Evolutionary conservation across 148 eudicot genomes (phyloP).

Genomic region (Bassia scoparia): DNA sequence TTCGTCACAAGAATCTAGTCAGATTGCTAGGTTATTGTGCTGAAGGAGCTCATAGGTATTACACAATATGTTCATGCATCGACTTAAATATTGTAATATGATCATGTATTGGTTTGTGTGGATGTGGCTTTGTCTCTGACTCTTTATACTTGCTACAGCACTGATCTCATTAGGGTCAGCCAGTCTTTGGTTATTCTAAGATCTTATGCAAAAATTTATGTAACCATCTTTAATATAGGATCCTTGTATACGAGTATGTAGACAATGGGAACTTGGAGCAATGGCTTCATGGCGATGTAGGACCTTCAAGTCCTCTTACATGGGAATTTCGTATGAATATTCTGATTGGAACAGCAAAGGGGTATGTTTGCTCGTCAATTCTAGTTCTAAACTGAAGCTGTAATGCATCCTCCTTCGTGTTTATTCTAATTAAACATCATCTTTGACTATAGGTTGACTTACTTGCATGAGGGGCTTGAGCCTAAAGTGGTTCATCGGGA

Average conservation of each 20-base stretch:
- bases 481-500: constrained; percentile 94
- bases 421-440: constrained; percentile 5
- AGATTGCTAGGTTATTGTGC: constrained; percentile 86
- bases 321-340: constrained; percentile 81
- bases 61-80: neutral
- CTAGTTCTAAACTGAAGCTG: neutral
- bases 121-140: neutral
- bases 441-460: constrained; percentile 59
- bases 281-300: constrained; percentile 94
- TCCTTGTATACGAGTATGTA: constrained; percentile 87
- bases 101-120: neutral
- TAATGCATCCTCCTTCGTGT: neutral
- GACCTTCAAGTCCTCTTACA: constrained; percentile 69
- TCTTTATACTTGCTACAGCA: neutral
- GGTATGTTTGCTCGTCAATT: constrained; percentile 36
- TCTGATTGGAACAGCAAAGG: constrained; percentile 77
- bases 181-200: neutral
- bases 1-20: constrained; percentile 87
- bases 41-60: constrained; percentile 90
- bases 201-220: too few relatives aligned
- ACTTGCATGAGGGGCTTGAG: constrained; percentile 91
- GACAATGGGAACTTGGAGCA: constrained; percentile 90
- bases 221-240: constrained; percentile 33
- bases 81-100: neutral
- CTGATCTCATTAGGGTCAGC: neutral